Evolutionary conservation across 2,329 filamentous ascomycete genomes (phyloP).

Genomic region (Phaeosphaeria sp.): DNA sequence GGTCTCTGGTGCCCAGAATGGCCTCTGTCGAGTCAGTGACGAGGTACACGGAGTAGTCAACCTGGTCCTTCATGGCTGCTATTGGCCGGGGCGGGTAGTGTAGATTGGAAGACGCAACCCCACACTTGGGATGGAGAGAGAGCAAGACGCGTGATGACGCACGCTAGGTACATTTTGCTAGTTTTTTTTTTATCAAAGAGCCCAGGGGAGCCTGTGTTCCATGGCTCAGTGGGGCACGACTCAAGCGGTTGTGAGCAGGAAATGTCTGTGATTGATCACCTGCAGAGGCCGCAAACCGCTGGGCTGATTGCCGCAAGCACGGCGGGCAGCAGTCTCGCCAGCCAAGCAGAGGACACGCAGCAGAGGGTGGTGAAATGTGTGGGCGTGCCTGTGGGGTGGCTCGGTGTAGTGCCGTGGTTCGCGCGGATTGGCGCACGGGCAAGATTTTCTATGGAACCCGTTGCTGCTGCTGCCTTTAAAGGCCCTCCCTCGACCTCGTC

Average conservation of each 20-base stretch:
- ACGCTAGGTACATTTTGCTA: constrained; percentile 1
- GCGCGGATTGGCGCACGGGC: constrained; percentile 19
- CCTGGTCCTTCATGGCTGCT: constrained; percentile 48
- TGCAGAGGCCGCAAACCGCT: constrained; percentile 2
- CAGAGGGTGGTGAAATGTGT: neutral
- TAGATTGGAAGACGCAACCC: neutral
- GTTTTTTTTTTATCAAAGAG: neutral
- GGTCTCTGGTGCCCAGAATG: constrained; percentile 74
- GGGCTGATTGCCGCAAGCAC: too few relatives aligned
- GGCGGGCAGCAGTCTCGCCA: too few relatives aligned
- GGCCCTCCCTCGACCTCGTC: constrained; percentile 21
- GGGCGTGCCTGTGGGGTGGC: constrained; percentile 4
- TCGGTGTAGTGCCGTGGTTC: constrained; percentile 11
- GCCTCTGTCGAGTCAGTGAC: constrained; percentile 92
- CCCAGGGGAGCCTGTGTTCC: neutral
- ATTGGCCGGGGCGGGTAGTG: constrained; percentile 24
- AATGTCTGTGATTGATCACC: constrained; percentile 14
- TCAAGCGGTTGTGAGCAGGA: constrained; percentile 5
- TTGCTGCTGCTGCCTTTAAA: constrained; percentile 13
- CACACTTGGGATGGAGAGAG: neutral
- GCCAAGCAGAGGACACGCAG: constrained; percentile 9
- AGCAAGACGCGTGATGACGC: constrained; percentile 1
- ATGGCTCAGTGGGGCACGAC: neutral
- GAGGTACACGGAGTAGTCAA: constrained; percentile 85
- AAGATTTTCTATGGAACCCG: constrained; percentile 19